Evolutionary conservation across 2,329 filamentous ascomycete species (phyloP).

Genomic region (Fusarium sp.): DNA sequence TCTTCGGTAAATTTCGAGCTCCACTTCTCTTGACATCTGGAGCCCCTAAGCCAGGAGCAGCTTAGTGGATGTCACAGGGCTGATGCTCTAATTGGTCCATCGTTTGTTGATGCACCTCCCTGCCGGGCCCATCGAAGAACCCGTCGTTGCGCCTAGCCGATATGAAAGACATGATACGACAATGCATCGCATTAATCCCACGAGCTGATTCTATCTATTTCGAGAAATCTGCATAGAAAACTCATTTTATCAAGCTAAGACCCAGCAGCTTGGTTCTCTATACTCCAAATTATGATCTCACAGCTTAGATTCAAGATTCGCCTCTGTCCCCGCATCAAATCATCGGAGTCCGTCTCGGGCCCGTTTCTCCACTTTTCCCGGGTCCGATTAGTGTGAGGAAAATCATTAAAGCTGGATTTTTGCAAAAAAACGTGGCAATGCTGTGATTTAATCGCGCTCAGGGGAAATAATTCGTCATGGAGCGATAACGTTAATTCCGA

Average conservation of each 20-base stretch:
- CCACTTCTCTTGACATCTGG: not conserved
- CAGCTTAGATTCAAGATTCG: not conserved
- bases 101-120: not conserved
- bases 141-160: not conserved
- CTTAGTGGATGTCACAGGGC: not conserved
- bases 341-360: slow-evolving; percentile 9
- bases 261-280: not conserved
- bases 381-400: not conserved
- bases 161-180: not conserved
- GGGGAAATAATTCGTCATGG: not conserved
- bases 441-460: not conserved
- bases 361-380: slow-evolving; percentile 10
- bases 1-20: slow-evolving; percentile 22
- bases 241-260: too few relatives aligned
- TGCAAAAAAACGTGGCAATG: not conserved
- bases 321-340: not conserved
- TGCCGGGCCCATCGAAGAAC: not conserved
- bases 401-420: not conserved
- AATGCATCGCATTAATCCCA: not conserved
- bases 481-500: not conserved
- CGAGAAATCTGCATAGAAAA: not conserved
- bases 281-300: not conserved
- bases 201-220: not conserved
- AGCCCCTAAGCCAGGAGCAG: not conserved
- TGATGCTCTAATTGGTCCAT: not conserved